Conservation (phyloP, 1,284 basidiomycete species). For the Pseudozyma hubeiensis region DNA sequence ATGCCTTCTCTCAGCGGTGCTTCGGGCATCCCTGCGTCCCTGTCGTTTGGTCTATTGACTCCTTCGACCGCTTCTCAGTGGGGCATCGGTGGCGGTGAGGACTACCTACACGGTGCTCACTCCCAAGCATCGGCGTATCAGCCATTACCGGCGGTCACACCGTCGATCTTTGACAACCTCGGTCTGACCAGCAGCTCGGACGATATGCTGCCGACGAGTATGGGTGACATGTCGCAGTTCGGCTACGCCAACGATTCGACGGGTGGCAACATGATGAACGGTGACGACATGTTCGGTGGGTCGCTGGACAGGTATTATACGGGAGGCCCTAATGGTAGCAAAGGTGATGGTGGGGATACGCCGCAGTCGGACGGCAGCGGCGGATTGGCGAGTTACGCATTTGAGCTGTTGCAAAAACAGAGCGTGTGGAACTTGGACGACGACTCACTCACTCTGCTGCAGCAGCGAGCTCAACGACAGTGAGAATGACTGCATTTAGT, state of each 20-base stretch:
- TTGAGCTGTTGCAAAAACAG: conserved; percentile 48
- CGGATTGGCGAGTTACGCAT: conserved; percentile 36
- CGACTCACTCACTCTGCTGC: conserved; percentile 38
- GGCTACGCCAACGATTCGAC: neutral
- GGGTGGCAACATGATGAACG: conserved; percentile 1
- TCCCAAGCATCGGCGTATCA: conserved; percentile 25
- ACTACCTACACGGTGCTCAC: conserved; percentile 34
- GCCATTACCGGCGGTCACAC: conserved; percentile 29
- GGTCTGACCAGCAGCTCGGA: conserved; percentile 14
- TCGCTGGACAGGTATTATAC: conserved; percentile 17
- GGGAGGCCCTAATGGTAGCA: neutral
- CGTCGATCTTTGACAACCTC: conserved; percentile 44
- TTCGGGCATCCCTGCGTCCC: conserved; percentile 23
- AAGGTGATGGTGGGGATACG: conserved; percentile 3
- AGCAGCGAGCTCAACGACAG: conserved; percentile 19
- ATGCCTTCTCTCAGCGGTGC: conserved; percentile 31
- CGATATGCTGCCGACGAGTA: conserved; percentile 15
- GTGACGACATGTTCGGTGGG: conserved; percentile 11
- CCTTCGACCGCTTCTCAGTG: conserved; percentile 19
- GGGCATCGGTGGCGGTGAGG: conserved; percentile 10
- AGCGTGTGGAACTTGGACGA: conserved; percentile 46
- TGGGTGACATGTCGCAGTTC: conserved; percentile 27
- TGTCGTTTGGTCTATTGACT: conserved; percentile 41
- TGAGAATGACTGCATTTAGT: neutral
- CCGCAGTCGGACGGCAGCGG: conserved; percentile 36